Conservation (phyloP, 2,329 filamentous ascomycete species). For the Phyllosticta ampelicida region DNA sequence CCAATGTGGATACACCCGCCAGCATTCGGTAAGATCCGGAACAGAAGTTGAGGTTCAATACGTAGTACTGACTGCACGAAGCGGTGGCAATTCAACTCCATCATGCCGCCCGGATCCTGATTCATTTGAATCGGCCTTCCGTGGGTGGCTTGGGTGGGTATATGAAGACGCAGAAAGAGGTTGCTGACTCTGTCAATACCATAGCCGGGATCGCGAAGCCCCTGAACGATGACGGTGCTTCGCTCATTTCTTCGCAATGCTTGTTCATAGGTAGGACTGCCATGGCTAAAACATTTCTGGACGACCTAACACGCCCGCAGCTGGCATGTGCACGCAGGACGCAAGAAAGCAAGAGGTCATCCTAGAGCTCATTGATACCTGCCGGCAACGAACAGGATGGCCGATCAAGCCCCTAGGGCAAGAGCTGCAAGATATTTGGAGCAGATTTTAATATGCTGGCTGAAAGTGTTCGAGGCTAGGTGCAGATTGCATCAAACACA, state of each 20-base stretch:
- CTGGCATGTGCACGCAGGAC: neutral
- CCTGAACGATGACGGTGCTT: conserved; percentile 8
- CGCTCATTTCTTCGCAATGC: conserved; percentile 10
- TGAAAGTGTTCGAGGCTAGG: neutral
- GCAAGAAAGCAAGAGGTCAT: neutral
- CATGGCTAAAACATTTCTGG: neutral
- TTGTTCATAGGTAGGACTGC: conserved; percentile 5
- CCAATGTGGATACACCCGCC: conserved; percentile 43
- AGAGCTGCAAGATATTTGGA: conserved; percentile 4
- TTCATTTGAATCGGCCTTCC: conserved; percentile 43
- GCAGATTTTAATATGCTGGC: neutral
- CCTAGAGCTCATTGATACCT: neutral
- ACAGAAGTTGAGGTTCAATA: neutral
- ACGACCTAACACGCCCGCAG: neutral
- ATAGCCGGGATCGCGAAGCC: conserved; percentile 3
- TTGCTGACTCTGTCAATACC: conserved; percentile 37
- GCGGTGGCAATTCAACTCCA: conserved; percentile 42
- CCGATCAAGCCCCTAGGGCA: neutral
- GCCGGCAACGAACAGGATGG: conserved; percentile 2
- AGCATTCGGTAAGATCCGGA: conserved; percentile 24
- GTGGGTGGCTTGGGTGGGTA: conserved; percentile 41
- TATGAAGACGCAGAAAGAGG: conserved; percentile 31
- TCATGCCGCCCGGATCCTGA: conserved; percentile 42
- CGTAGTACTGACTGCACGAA: conserved; percentile 11
- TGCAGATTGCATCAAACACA: neutral